These are phyloP conservation scores for Acanthamoeba lenticulata DNA, from an alignment of 208 protist species.

Conservation along the genomic window DNA sequence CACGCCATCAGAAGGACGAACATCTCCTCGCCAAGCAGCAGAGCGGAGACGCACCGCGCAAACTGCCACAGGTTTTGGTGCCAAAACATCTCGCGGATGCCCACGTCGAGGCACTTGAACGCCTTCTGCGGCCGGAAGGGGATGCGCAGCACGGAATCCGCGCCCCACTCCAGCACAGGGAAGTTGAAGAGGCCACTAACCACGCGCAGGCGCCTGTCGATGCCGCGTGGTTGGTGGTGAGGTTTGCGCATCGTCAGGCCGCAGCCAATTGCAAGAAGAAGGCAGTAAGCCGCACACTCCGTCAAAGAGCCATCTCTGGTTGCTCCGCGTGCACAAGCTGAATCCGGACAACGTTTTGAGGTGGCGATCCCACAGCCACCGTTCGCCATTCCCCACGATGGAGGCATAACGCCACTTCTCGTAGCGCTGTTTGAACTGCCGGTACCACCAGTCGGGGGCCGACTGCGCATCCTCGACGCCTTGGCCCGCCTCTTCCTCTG, in stretches of 20 bases:
- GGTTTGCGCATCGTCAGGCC: not conserved
- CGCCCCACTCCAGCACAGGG: not conserved
- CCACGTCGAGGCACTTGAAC: not conserved
- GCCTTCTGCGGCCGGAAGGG: not conserved
- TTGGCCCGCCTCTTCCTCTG: too few species aligned
- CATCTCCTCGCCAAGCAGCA: too few species aligned
- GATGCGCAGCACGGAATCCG: not conserved
- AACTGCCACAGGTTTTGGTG: not conserved
- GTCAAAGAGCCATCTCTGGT: not conserved
- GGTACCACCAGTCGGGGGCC: too few species aligned
- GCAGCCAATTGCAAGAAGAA: not conserved
- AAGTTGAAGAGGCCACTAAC: not conserved
- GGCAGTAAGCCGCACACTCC: not conserved
- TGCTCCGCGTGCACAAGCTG: not conserved
- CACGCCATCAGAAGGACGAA: too few species aligned
- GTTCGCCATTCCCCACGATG: not conserved
- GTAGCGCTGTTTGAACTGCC: not conserved
- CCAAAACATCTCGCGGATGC: not conserved
- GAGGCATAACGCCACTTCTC: not conserved
- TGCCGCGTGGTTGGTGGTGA: not conserved
- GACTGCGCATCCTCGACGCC: too few species aligned
- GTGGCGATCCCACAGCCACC: not conserved
- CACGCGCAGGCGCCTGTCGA: not conserved
- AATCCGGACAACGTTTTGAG: not conserved
- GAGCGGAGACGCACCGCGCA: not conserved